Base-by-base conservation (phyloP, 2,329 filamentous ascomycete genomes). In the Sphaerostilbella broomeana region DNA sequence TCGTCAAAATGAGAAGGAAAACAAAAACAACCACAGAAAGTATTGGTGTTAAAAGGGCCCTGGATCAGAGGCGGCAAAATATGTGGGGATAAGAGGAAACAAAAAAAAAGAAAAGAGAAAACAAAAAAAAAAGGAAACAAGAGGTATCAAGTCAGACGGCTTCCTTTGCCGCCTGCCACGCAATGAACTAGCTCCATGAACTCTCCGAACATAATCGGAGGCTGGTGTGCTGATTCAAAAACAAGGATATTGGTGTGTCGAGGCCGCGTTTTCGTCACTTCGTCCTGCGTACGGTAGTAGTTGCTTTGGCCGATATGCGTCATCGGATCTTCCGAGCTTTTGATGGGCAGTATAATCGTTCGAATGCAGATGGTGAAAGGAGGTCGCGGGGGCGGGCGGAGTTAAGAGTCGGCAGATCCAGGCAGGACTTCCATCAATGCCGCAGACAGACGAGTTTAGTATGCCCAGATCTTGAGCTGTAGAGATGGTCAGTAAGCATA, bases 381-480 rank as follows among this genome's bases (percentile, higher is more conserved):
- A 49, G 45, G 47, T 45, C 47, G 45, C 43, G 46, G 51, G 43
- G 48, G 8, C 11, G n/a, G n/a, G n/a, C n/a, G n/a, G 46, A 46
- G 48, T 49, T 51, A 55, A 47, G 52, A 47, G 47, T 55, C 52
- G 49, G 40, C 52, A 52, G 51, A 53, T 53, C 52, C 52, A 54
- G 48, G 49, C 45, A 50, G 50, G 50, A 49, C 45, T 41, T 48
- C 45, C 40, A 44, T 56, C 43, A 21, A 47, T 47, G 46, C 51
- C 44, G 47, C 40, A 39, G 46, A 47, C 46, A 43, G 45, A 33
- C 38, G 30, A 29, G 34, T 51, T 66, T 82, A 86, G 70, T 84
- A 87, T 48, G 85, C 85, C 85, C 85, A 90, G 62, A 90, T 80
- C 77, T 88, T 89, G 64, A 90, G 81, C 85, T 89, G 48, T 8